phyloP scores from a whole-genome alignment of 352 stramenopile genomes.

The Pythium dissotocum region DNA sequence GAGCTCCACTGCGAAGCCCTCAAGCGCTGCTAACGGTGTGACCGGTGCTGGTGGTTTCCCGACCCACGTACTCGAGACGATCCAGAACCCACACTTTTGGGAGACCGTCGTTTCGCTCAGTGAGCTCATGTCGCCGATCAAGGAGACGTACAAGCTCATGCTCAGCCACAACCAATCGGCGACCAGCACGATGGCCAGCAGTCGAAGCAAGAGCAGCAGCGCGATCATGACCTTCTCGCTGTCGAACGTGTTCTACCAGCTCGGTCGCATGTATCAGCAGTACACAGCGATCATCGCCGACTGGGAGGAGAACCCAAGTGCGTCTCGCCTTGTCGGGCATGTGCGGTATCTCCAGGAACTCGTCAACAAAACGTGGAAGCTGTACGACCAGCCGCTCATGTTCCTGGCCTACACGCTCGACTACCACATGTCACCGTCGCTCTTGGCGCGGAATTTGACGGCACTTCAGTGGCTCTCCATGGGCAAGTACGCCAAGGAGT shows the following conservation, averaged over 20 bases:
- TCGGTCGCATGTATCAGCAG: slow-evolving; percentile 79
- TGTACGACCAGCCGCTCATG: slow-evolving; percentile 77
- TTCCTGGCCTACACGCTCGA: slow-evolving; percentile 73
- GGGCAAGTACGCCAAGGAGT: slow-evolving; percentile 76
- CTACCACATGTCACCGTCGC: slow-evolving; percentile 61
- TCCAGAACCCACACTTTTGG: slow-evolving; percentile 72
- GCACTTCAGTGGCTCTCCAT: slow-evolving; percentile 74
- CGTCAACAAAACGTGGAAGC: slow-evolving; percentile 69
- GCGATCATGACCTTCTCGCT: slow-evolving; percentile 48
- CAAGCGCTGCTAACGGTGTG: not conserved
- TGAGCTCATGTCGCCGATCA: slow-evolving; percentile 77
- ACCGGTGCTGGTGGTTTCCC: slow-evolving; percentile 30
- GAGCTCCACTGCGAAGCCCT: not conserved
- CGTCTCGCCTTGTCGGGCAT: slow-evolving; percentile 48
- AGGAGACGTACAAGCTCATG: slow-evolving; percentile 76
- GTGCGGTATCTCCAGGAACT: slow-evolving; percentile 57
- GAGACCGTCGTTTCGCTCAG: slow-evolving; percentile 72
- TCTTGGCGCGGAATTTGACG: slow-evolving; percentile 48
- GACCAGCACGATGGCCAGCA: not conserved
- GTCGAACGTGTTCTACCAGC: slow-evolving; percentile 74
- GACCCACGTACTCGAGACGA: slow-evolving; percentile 44
- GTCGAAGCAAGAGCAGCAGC: slow-evolving; percentile 4
- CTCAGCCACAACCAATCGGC: slow-evolving; percentile 26
- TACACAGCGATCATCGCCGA: slow-evolving; percentile 68
- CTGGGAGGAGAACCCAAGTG: slow-evolving; percentile 61